Base-by-base conservation (phyloP, 164 flowering plant species). In the Hamamelis virginiana region DNA sequence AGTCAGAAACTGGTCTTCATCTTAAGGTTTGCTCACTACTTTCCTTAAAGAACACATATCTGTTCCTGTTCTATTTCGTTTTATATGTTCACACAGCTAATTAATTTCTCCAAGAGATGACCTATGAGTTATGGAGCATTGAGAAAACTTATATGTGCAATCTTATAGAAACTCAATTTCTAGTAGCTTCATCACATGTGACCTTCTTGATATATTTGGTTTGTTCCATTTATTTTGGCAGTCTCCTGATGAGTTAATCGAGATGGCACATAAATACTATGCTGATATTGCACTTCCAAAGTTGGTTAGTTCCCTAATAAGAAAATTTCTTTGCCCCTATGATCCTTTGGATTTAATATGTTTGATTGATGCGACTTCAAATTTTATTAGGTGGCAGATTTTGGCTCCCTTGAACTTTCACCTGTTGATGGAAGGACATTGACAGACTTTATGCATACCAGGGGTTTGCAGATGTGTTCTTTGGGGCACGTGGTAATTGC, bases 381-480 rank as follows among this genome's bases (percentile, higher is more conserved):
- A 62, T 45, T 60, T 63, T 66, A 50, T 72, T 73, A 94, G 98
- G 98, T 94, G 33, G 87, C 97, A 75, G 98, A 94, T 86, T 94
- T 94, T 86, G 97, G 93, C 48, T 91, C 97, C 50, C 92, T 94
- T 43, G 98, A 94, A 77, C 97, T 94, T 75, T 94, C 98, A 68
- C 97, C 98, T 1, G 98, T 94, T 67, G 98, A 94, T 81, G 98
- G 98, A 69, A 84, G 97, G 84, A 94, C 98, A 51, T 77, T 91
- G 76, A 94, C 98, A 43, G 98, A 94, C 79, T 94, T 94, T 71
- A 91, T 94, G 98, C 98, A 94, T 59, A 91, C 97, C 44, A 86
- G 97, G 77, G 98, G 98, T 47, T 80, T 94, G 81, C 85, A 78
- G 65, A 91, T 94, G 91, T 78, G 83, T 66, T 94, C 96, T 33